These are phyloP conservation scores for Septoria linicola DNA, from an alignment of 2,329 filamentous ascomycete species.

Conservation along the genomic window DNA sequence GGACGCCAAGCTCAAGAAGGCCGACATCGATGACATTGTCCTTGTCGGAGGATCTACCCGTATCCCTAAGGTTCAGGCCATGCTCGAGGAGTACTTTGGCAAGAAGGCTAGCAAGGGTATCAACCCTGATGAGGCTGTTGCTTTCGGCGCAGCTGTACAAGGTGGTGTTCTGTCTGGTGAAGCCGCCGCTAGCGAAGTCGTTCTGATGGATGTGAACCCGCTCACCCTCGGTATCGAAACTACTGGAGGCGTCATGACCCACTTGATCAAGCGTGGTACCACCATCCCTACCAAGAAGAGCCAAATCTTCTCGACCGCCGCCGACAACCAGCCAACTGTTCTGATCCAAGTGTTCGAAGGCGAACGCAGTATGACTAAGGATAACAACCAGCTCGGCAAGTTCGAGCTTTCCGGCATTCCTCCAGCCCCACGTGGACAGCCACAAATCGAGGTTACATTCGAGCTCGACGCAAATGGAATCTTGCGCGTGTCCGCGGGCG, in stretches of 20 bases:
- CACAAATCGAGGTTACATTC: constrained; percentile 97
- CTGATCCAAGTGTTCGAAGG: constrained; percentile 99
- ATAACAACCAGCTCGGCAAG: constrained; percentile 84
- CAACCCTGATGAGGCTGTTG: constrained; percentile 98
- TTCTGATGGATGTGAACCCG: constrained; percentile 93
- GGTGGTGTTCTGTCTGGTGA: constrained; percentile 92
- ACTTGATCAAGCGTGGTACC: constrained; percentile 97
- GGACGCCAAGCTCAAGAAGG: constrained; percentile 96
- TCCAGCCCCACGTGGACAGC: constrained; percentile 90
- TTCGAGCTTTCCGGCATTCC: constrained; percentile 97
- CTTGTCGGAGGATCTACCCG: constrained; percentile 97
- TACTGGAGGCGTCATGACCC: constrained; percentile 95
- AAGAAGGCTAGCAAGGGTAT: constrained; percentile 99
- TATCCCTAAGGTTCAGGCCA: constrained; percentile 94
- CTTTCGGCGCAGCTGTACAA: constrained; percentile 95
- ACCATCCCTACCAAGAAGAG: constrained; percentile 99
- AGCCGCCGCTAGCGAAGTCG: constrained; percentile 80
- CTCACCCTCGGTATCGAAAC: constrained; percentile 98
- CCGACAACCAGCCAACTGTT: constrained; percentile 96
- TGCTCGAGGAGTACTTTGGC: constrained; percentile 95
- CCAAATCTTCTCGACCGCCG: constrained; percentile 95
- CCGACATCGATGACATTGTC: constrained; percentile 92
- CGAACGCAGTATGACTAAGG: constrained; percentile 62
- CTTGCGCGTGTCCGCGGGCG: constrained; percentile 89
- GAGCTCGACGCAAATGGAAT: constrained; percentile 98